Evolutionary conservation across 2,329 filamentous ascomycete species (phyloP).

Genomic region (Ophiostoma fasciatum): DNA sequence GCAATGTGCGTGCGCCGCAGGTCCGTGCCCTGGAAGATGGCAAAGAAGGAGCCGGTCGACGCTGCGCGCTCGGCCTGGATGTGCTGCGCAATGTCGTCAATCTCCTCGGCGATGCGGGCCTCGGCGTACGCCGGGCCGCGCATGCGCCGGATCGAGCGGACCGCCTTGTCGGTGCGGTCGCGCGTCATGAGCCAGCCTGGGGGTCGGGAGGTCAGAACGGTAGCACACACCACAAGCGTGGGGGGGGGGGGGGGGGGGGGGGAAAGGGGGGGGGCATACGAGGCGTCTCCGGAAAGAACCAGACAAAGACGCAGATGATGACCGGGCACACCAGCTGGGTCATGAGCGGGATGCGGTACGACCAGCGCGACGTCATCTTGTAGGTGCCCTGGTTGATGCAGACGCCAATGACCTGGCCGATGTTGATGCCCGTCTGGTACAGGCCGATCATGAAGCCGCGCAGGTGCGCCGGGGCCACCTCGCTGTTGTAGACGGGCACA

Average conservation of each 20-base stretch:
- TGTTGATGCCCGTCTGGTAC: slow-evolving; percentile 1
- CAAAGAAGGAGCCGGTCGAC: slow-evolving; percentile 23
- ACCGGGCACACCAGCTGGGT: not conserved
- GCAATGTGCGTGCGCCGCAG: slow-evolving; percentile 31
- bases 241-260: no score
- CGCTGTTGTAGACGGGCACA: not conserved
- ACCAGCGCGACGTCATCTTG: not conserved
- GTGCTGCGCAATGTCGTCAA: slow-evolving; percentile 22
- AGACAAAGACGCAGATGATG: not conserved
- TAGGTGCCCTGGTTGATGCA: not conserved
- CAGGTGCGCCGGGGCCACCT: not conserved
- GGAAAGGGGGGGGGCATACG: no score
- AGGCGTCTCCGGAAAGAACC: slow-evolving; percentile 1
- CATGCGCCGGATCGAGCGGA: slow-evolving; percentile 20
- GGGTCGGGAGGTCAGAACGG: no score
- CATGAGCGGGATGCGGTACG: not conserved
- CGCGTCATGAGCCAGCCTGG: slow-evolving; percentile 23
- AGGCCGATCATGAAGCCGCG: not conserved
- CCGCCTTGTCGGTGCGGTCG: slow-evolving; percentile 19
- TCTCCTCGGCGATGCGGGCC: slow-evolving; percentile 13
- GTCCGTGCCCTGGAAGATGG: slow-evolving; percentile 34
- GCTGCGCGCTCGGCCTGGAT: slow-evolving; percentile 20
- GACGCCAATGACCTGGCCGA: not conserved
- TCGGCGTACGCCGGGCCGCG: slow-evolving; percentile 17
- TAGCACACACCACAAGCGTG: no score